Percentiles rank a stretch among this genome's conserved stretches.
Evolutionary conservation across 768 basidiomycete genomes (phyloP).

Genomic region (Mycena rebaudengoi): DNA sequence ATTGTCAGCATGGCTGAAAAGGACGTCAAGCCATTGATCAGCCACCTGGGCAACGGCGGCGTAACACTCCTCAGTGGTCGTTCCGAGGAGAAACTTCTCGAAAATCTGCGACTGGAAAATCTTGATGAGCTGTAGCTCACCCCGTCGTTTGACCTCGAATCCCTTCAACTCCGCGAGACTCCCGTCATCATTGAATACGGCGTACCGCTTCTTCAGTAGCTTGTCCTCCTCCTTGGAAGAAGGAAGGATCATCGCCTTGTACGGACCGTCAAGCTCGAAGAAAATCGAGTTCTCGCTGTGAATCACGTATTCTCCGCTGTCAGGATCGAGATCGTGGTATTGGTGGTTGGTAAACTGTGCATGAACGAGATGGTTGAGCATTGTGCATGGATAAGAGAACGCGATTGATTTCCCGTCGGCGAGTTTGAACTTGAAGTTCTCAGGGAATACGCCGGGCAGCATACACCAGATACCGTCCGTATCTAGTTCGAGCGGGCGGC

Average conservation of each 20-base stretch:
- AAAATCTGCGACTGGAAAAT: slow-evolving; percentile 99
- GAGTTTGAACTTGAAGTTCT: slow-evolving; percentile 96
- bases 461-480: slow-evolving; percentile 99
- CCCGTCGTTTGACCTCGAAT: slow-evolving; percentile 97
- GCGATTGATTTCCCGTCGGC: slow-evolving; percentile 84
- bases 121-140: slow-evolving; percentile 98
- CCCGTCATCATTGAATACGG: slow-evolving; percentile 98
- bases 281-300: slow-evolving; percentile 99
- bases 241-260: slow-evolving; percentile 98
- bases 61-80: slow-evolving; percentile 95
- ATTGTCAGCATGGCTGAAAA: slow-evolving; percentile 86
- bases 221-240: slow-evolving; percentile 99
- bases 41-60: slow-evolving; percentile 92
- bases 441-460: slow-evolving; percentile 97
- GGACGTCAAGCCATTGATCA: slow-evolving; percentile 96
- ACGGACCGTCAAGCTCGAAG: slow-evolving; percentile 98
- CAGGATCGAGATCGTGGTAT: slow-evolving; percentile 91
- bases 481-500: slow-evolving; percentile 95
- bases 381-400: slow-evolving; percentile 98
- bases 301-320: slow-evolving; percentile 84
- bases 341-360: slow-evolving; percentile 97
- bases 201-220: slow-evolving; percentile 96
- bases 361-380: slow-evolving; percentile 98
- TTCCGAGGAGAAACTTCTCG: slow-evolving; percentile 94
- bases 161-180: slow-evolving; percentile 98